phyloP scores from a whole-genome alignment of 345 rosid species.

The Gossypium bickii region DNA sequence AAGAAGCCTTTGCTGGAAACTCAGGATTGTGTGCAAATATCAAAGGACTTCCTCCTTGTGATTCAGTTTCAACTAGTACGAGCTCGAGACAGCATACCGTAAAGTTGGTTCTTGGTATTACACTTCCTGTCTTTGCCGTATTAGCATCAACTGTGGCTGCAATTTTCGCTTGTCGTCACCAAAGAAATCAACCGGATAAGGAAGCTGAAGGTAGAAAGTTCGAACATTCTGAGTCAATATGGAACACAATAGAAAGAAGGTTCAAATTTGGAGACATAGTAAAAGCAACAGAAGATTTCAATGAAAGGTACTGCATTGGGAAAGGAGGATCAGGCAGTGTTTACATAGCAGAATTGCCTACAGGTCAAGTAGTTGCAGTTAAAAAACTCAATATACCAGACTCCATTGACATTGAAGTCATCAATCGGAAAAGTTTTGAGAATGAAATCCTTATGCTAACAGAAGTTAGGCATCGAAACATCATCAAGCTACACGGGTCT shows the following conservation, averaged over 20 bases:
- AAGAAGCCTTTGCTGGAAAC: background rate
- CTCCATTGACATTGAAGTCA: slow-evolving; percentile 30
- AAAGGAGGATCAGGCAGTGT: slow-evolving; percentile 62
- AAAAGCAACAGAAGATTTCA: slow-evolving; percentile 49
- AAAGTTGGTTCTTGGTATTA: background rate
- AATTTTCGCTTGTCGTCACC: background rate
- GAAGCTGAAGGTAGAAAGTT: background rate
- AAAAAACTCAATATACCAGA: slow-evolving; percentile 43
- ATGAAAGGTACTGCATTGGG: slow-evolving; percentile 52
- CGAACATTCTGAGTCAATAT: slow-evolving; percentile 28
- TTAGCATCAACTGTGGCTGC: slow-evolving; percentile 16
- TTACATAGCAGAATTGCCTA: slow-evolving; percentile 42
- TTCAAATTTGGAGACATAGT: slow-evolving; percentile 50
- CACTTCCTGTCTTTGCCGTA: slow-evolving; percentile 28
- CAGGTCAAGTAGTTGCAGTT: slow-evolving; percentile 50
- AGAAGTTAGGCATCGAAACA: slow-evolving; percentile 50
- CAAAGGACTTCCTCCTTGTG: slow-evolving; percentile 6
- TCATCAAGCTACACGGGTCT: slow-evolving; percentile 57
- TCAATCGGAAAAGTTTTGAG: slow-evolving; percentile 41
- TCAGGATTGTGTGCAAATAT: background rate
- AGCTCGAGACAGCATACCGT: background rate
- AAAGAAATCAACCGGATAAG: slow-evolving; percentile 17
- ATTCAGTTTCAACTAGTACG: background rate
- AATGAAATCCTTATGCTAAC: slow-evolving; percentile 53
- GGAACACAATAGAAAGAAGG: slow-evolving; percentile 40